Conservation (phyloP, 805 yeast genomes). For the Lipomyces orientalis region DNA sequence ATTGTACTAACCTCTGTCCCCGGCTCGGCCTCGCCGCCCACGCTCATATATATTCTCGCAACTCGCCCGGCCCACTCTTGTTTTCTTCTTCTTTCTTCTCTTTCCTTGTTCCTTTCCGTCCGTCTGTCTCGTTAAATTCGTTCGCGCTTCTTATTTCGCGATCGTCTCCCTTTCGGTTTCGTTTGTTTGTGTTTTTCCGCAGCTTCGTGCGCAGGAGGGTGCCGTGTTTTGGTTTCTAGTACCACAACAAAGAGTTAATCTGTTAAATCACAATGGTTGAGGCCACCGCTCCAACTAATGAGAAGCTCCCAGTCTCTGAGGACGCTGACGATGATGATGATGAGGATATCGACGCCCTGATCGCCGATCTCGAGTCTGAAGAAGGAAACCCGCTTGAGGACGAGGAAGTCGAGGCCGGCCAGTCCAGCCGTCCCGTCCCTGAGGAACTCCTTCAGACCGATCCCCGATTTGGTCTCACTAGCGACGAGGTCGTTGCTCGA, state of each 20-base stretch:
- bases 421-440: constrained; percentile 77
- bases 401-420: constrained; percentile 53
- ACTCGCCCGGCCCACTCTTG: constrained; percentile 14
- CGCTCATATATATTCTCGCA: constrained; percentile 25
- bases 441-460: constrained; percentile 85
- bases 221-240: not conserved
- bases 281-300: constrained; percentile 39
- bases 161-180: not conserved
- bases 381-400: constrained; percentile 56
- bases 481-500: constrained; percentile 79
- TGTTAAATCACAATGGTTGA: constrained; percentile 28
- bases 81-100: constrained; percentile 9
- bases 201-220: constrained; percentile 2
- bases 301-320: constrained; percentile 50
- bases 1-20: not conserved
- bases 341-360: constrained; percentile 63
- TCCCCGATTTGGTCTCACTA: constrained; percentile 74
- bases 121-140: constrained; percentile 35
- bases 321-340: constrained; percentile 65
- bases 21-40: constrained; percentile 25
- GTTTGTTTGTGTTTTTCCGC: not conserved
- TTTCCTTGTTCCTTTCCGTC: constrained; percentile 14
- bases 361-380: constrained; percentile 73
- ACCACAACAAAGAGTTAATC: not conserved
- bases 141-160: constrained; percentile 7